Evolutionary conservation across 164 flowering plant species (phyloP), one percentile per base, ranked within the genome.

Genomic region (Liquidambar formosana): DNA sequence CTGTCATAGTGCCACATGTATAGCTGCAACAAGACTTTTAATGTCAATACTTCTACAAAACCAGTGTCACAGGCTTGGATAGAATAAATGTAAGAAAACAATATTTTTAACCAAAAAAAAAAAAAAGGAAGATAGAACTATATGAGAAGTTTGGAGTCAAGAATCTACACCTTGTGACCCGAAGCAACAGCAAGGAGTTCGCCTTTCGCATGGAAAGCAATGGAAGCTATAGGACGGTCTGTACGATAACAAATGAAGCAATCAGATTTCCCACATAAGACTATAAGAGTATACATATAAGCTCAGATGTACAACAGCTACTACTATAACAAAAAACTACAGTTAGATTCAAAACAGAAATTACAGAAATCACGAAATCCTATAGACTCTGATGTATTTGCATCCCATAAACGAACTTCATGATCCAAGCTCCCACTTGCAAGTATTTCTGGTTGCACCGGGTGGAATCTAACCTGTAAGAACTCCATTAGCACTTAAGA

Each of bases 361-460:
- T 85, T 92, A 95, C 99, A 83, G 72, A 93, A 95, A 79, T 89
- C 90, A 53, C 87, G 93, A 2, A 92, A 91, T 72, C 88, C 91
- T 72, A 91, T 87, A 62, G 97, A 92, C 72, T 86, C 93, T 63
- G 94, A 83, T 66, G 93, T 91, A 58, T 75, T 88, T 44, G 97
- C 89, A 85, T 95, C 84, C 99, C 99, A 95, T 25, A 95, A 68
- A n/a, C 94, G 92, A 83, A 95, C 99, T 80, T 93, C 99, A 79
- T 91, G 93, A 81, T 95, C 99, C 83, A 95, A 80, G 73, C 99
- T 95, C 57, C 99, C 99, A 82, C 99, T 95, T 71, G 99, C 99
- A 61, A 95, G 84, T 57, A 93, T 79, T 47, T 88, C 89, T 38
- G 96, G 85, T 73, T 75, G 76, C 70, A 89, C 57, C 4, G 99